phyloP scores from a whole-genome alignment of 192 early-diverging fungal genomes.

The Gryganskiella cystojenkinii region DNA sequence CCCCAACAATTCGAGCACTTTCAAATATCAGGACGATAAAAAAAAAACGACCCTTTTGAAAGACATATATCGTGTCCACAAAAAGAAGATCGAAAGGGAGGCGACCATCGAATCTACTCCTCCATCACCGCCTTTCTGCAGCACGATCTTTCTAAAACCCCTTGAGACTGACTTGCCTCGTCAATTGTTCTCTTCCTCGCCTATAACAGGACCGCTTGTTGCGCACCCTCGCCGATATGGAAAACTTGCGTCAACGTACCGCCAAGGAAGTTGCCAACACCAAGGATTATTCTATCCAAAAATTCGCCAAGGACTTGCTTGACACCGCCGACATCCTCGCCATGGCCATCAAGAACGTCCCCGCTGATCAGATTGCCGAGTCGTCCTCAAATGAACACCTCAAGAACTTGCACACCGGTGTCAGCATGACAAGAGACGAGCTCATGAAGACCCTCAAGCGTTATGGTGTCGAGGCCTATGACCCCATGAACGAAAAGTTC shows the following conservation, averaged over 20 bases:
- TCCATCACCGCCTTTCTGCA: too few relatives aligned
- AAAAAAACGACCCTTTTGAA: too few relatives aligned
- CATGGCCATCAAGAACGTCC: constrained; percentile 91
- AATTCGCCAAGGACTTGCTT: constrained; percentile 98
- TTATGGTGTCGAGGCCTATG: constrained; percentile 84
- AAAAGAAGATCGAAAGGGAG: too few relatives aligned
- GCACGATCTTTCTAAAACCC: too few relatives aligned
- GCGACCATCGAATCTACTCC: too few relatives aligned
- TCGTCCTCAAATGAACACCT: constrained; percentile 64
- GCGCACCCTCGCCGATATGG: constrained; percentile 93
- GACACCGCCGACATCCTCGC: constrained; percentile 91
- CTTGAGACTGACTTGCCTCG: too few relatives aligned
- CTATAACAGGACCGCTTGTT: constrained; percentile 83
- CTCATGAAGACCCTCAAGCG: constrained; percentile 88
- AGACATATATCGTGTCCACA: too few relatives aligned
- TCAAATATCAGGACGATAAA: too few relatives aligned
- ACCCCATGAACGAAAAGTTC: constrained; percentile 90
- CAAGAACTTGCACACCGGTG: constrained; percentile 86
- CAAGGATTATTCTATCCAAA: constrained; percentile 92
- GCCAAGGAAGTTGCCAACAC: constrained; percentile 86
- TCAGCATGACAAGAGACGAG: constrained; percentile 88
- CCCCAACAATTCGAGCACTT: too few relatives aligned
- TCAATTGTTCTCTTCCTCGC: neutral
- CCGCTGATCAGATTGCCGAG: constrained; percentile 61
- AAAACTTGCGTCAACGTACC: constrained; percentile 93